phyloP scores from a whole-genome alignment of 805 yeast species.

The Wickerhamomyces alni region DNA sequence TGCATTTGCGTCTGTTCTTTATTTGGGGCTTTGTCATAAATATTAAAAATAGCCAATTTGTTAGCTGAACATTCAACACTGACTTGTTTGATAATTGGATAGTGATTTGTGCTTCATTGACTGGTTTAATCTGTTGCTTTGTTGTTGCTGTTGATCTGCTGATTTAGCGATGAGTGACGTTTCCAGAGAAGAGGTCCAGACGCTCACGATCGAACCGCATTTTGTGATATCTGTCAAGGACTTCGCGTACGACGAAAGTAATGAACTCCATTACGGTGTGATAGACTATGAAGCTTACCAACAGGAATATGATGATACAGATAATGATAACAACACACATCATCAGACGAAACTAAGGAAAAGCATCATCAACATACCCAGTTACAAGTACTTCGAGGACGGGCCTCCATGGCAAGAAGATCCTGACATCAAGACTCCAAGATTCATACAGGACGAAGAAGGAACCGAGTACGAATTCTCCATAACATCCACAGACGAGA shows the following conservation, averaged over 20 bases:
- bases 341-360: slow-evolving; percentile 17
- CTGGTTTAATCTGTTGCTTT: not conserved
- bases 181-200: not conserved
- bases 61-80: too few relatives aligned
- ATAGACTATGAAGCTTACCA: slow-evolving; percentile 25
- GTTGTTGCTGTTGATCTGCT: not conserved
- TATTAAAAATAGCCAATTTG: too few relatives aligned
- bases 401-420: slow-evolving; percentile 33
- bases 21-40: too few relatives aligned
- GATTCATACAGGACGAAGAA: slow-evolving; percentile 9
- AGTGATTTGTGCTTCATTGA: too few relatives aligned
- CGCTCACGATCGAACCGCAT: slow-evolving; percentile 1
- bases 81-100: too few relatives aligned
- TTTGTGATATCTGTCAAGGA: slow-evolving; percentile 55
- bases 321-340: slow-evolving; percentile 15
- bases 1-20: too few relatives aligned
- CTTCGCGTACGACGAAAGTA: slow-evolving; percentile 67
- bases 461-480: slow-evolving; percentile 19
- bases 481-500: slow-evolving; percentile 39
- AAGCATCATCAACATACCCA: slow-evolving; percentile 25
- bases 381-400: slow-evolving; percentile 17
- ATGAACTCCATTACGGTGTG: slow-evolving; percentile 67
- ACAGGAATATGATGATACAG: slow-evolving; percentile 20
- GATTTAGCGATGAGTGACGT: not conserved
- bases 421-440: slow-evolving; percentile 24